Evolutionary conservation across 768 basidiomycete species (phyloP).

Genomic region (Tricholoma furcatifolium): DNA sequence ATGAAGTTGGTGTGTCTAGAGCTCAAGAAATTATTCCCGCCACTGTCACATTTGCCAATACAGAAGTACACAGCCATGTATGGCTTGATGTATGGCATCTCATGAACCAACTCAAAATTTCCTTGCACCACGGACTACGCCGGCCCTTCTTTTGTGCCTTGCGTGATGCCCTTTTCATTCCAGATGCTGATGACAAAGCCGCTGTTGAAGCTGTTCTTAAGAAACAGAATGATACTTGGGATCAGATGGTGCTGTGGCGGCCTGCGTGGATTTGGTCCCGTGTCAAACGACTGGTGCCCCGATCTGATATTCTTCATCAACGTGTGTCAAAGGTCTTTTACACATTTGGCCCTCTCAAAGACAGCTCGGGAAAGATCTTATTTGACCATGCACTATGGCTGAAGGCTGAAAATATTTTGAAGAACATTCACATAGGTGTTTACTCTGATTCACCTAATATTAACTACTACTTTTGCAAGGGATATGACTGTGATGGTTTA

Average conservation of each 20-base stretch:
- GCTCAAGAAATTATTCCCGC: neutral
- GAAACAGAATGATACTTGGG: slow-evolving; percentile 5
- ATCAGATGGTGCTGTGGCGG: neutral
- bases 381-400: slow-evolving; percentile 20
- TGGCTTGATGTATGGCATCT: slow-evolving; percentile 15
- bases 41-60: neutral
- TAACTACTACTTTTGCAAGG: slow-evolving; percentile 4
- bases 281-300: slow-evolving; percentile 20
- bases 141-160: slow-evolving; percentile 16
- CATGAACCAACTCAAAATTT: slow-evolving; percentile 18
- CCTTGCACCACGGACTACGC: slow-evolving; percentile 16
- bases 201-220: slow-evolving; percentile 2
- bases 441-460: slow-evolving; percentile 21
- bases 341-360: slow-evolving; percentile 21
- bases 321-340: slow-evolving; percentile 15
- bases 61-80: slow-evolving; percentile 5
- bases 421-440: slow-evolving; percentile 19
- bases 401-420: slow-evolving; percentile 16
- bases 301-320: slow-evolving; percentile 17
- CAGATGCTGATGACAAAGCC: slow-evolving; percentile 15
- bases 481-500: slow-evolving; percentile 15
- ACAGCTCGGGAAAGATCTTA: slow-evolving; percentile 15
- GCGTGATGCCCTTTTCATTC: slow-evolving; percentile 18
- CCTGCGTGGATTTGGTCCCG: slow-evolving; percentile 19
- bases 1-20: neutral